Evolutionary conservation across 2,329 filamentous ascomycete genomes (phyloP), one percentile per base, ranked within the genome.

Genomic region (Aureobasidium pullulans): DNA sequence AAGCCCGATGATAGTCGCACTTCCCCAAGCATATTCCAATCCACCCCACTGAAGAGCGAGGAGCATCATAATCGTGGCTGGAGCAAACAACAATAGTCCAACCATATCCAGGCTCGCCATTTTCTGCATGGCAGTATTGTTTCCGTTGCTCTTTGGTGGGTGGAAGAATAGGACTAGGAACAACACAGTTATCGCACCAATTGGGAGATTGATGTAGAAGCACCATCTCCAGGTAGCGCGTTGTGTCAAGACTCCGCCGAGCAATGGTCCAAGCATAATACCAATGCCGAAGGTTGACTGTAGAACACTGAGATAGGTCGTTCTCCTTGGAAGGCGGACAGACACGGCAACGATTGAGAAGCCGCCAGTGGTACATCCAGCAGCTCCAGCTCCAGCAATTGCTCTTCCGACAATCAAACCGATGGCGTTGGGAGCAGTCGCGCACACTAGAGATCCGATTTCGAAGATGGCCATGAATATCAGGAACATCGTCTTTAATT

Each of bases 361-460:
- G 4, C 57, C 64, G 11, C 69, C 69, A 39, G 61, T 57, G 53
- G 65, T 66, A 10, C 76, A 68, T 1, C 76, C 76, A 11, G 72
- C 74, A 29, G 70, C 70, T 10, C 76, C 75, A 13, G 71, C 61
- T 4, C 76, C 76, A 19, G 72, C 69, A 31, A 78, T 70, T 0
- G 74, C 70, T 40, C 76, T 61, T 6, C 76, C 76, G 15, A 76
- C 64, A 48, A 77, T 77, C 46, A 77, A 65, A 1, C 69, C 69
- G 6, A 66, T 67, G 4, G 68, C 71, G 52, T 13, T 59, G 3
- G 67, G 68, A 1, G 73, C 70, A 0, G 72, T 69, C 13, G 49
- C 82, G 63, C 81, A 84, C n/a, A 85, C 67, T 5, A 80, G 63
- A 1, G 80, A 83, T 1, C 83, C 83, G 5, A 82, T 16, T 65